A percentile compares a stretch with the other conserved stretches of the same genome.
Evolutionary conservation across 139 green algal species (phyloP).

Genomic region (Coelastrella sp.): DNA sequence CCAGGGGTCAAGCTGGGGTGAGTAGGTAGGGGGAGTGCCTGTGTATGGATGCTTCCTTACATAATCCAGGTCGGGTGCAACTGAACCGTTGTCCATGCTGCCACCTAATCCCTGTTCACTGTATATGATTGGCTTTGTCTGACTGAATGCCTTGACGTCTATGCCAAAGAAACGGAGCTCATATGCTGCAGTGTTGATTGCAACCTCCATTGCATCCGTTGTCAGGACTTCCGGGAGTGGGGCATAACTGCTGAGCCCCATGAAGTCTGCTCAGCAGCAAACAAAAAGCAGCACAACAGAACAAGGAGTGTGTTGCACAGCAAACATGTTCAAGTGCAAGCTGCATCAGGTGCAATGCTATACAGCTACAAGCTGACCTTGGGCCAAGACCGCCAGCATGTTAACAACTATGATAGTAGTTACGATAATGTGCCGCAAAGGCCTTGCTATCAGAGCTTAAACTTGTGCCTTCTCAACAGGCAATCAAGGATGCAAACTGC

Average conservation of each 20-base stretch:
- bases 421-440: no score
- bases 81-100: not conserved
- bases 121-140: slow-evolving; percentile 24
- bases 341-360: not conserved
- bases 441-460: no score
- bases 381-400: no score
- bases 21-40: not conserved
- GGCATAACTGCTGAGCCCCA: not conserved
- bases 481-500: no score
- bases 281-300: no score
- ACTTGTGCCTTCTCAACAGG: no score
- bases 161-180: slow-evolving; percentile 26
- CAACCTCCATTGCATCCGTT: not conserved
- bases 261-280: slow-evolving; percentile 27
- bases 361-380: no score
- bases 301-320: not conserved
- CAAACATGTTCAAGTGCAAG: not conserved
- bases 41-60: not conserved
- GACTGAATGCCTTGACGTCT: not conserved
- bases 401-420: no score
- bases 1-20: not conserved
- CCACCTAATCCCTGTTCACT: slow-evolving; percentile 14
- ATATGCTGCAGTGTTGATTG: slow-evolving; percentile 18
- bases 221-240: not conserved
- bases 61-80: not conserved